A percentile compares a stretch with the other conserved stretches of the same genome.
These are phyloP conservation scores for Angomonas deanei DNA, from an alignment of 208 protist species.

Conservation along the genomic window DNA sequence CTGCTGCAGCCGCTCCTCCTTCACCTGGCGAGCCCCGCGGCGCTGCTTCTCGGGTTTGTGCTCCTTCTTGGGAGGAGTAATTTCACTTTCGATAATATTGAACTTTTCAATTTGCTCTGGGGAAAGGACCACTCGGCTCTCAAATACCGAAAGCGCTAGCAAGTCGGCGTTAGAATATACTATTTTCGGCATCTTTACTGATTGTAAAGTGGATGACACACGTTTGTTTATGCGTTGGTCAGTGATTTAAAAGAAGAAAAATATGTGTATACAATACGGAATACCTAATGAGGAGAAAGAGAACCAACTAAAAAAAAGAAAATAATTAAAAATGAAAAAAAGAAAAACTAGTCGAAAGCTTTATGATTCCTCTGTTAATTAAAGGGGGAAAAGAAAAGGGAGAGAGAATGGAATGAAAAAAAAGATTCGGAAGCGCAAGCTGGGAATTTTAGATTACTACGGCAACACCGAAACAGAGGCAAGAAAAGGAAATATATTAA, in stretches of 20 bases:
- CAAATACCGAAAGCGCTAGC: slow-evolving; percentile 31
- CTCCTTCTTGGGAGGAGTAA: slow-evolving; percentile 10
- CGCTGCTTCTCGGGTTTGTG: neutral
- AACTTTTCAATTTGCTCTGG: slow-evolving; percentile 49
- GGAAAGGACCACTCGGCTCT: slow-evolving; percentile 23
- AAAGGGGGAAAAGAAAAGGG: neutral
- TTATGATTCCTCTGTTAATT: neutral
- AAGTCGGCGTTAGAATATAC: slow-evolving; percentile 60
- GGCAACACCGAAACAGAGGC: too few relatives aligned
- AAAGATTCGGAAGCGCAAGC: too few relatives aligned
- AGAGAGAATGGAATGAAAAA: slow-evolving; percentile 8
- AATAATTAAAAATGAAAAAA: slow-evolving; percentile 8
- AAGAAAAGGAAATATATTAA: too few relatives aligned
- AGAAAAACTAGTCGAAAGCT: slow-evolving; percentile 1
- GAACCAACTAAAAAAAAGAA: slow-evolving; percentile 8
- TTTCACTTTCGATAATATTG: slow-evolving; percentile 51
- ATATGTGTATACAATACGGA: neutral
- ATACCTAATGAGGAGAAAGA: neutral
- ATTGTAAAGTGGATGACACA: neutral
- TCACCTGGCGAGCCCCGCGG: neutral
- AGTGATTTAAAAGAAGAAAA: neutral
- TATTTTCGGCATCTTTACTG: slow-evolving; percentile 9
- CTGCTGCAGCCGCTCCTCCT: neutral
- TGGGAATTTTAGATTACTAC: too few relatives aligned
- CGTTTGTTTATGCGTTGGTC: neutral